phyloP scores from a whole-genome alignment of 139 green algal genomes.

The Monoraphidium neglectum region DNA sequence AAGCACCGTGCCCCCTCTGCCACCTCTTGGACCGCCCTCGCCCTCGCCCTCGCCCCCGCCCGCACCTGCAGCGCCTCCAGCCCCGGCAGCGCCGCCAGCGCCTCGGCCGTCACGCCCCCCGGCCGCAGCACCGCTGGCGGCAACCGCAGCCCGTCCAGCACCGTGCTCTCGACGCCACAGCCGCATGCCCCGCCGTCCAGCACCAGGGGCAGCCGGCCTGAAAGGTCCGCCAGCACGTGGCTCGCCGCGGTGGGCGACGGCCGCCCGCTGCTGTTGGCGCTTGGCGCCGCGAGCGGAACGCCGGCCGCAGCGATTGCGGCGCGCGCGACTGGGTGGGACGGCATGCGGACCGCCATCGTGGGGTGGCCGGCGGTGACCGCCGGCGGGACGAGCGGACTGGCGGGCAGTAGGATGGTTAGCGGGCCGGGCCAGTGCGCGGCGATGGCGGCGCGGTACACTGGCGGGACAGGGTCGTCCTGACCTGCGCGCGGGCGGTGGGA shows the following conservation, averaged over 20 bases:
- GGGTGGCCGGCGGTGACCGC: slow-evolving; percentile 46
- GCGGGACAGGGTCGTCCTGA: not conserved
- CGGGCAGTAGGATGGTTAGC: slow-evolving; percentile 56
- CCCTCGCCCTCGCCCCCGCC: not conserved
- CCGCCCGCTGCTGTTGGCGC: slow-evolving; percentile 59
- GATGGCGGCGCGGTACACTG: slow-evolving; percentile 28
- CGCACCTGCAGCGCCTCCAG: slow-evolving; percentile 42
- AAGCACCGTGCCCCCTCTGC: not conserved
- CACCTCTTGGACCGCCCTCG: not conserved
- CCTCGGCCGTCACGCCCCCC: slow-evolving; percentile 51
- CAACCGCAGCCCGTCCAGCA: slow-evolving; percentile 31
- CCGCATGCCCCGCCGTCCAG: slow-evolving; percentile 50
- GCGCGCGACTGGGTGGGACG: slow-evolving; percentile 53
- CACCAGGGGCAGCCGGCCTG: slow-evolving; percentile 30
- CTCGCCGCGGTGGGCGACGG: slow-evolving; percentile 50
- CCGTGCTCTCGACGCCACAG: slow-evolving; percentile 60
- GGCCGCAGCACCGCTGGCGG: slow-evolving; percentile 57
- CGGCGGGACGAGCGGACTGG: slow-evolving; percentile 37
- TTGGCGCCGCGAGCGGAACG: slow-evolving; percentile 55
- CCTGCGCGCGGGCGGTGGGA: too few relatives aligned
- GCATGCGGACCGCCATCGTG: slow-evolving; percentile 66
- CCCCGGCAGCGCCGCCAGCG: slow-evolving; percentile 31
- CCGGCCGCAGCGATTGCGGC: slow-evolving; percentile 50
- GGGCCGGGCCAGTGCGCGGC: slow-evolving; percentile 57
- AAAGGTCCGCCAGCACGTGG: slow-evolving; percentile 56